These are phyloP conservation scores for Kluyveromyces wickerhamii DNA, from an alignment of 805 yeast genomes.

Conservation along the genomic window DNA sequence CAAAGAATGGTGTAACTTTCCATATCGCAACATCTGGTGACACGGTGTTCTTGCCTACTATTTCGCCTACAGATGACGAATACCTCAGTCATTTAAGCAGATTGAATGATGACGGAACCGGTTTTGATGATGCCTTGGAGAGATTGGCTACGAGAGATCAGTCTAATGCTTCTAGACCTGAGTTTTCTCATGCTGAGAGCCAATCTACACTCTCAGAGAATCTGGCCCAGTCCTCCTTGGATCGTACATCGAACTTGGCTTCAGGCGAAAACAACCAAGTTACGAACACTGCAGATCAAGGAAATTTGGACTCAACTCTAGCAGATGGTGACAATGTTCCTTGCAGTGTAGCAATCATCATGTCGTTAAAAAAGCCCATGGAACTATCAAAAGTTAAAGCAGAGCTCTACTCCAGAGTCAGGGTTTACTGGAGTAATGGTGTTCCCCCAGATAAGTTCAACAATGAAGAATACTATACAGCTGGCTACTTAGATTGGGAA, in stretches of 20 bases:
- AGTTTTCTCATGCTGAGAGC: not conserved
- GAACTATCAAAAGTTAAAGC: slow-evolving; percentile 33
- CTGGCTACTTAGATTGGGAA: slow-evolving; percentile 44
- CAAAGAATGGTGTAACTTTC: slow-evolving; percentile 17
- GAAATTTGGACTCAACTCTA: slow-evolving; percentile 1
- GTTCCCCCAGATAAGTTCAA: slow-evolving; percentile 40
- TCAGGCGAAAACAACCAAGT: too few species aligned
- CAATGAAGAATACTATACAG: slow-evolving; percentile 39
- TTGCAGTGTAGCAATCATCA: slow-evolving; percentile 45
- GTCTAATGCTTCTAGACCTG: not conserved
- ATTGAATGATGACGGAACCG: slow-evolving; percentile 5
- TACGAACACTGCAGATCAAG: too few species aligned
- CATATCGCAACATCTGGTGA: slow-evolving; percentile 30
- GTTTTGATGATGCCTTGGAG: slow-evolving; percentile 1
- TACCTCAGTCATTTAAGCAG: slow-evolving; percentile 14
- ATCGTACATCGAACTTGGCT: too few species aligned
- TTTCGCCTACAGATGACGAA: slow-evolving; percentile 24
- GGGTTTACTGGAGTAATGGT: slow-evolving; percentile 46
- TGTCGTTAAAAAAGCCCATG: slow-evolving; percentile 37
- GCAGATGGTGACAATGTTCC: slow-evolving; percentile 30
- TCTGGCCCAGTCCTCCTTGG: not conserved
- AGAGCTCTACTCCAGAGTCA: slow-evolving; percentile 37
- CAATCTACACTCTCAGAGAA: not conserved
- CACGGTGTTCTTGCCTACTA: slow-evolving; percentile 29
- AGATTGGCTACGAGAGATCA: not conserved